phyloP scores from a whole-genome alignment of 2,329 filamentous ascomycete species.

The Trichoderma sp. region DNA sequence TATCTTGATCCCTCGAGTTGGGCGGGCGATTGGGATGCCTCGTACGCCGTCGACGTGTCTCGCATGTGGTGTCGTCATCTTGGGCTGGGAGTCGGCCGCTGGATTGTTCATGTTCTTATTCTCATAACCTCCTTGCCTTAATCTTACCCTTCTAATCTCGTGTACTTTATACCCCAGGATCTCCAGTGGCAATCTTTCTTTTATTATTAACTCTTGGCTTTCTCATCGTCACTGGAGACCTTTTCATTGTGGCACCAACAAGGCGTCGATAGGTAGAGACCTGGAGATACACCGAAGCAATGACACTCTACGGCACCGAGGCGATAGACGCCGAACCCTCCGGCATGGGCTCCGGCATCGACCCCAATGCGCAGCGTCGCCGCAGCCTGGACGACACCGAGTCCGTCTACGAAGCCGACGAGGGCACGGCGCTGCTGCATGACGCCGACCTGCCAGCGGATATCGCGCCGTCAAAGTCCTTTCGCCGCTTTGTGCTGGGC shows the following conservation, averaged over 20 bases:
- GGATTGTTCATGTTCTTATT: neutral
- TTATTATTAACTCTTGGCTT: neutral
- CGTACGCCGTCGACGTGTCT: conserved; percentile 3
- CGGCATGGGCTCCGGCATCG: neutral
- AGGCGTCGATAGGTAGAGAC: too few species aligned
- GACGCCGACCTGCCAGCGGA: conserved; percentile 25
- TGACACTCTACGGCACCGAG: conserved; percentile 2
- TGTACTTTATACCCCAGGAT: neutral
- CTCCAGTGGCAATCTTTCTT: neutral
- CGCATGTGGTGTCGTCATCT: conserved; percentile 10
- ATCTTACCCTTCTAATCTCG: neutral
- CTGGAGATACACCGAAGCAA: neutral
- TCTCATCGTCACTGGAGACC: neutral
- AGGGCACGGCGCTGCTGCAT: conserved; percentile 28
- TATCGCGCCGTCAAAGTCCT: conserved; percentile 28
- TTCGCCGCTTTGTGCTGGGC: conserved; percentile 34
- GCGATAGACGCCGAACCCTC: neutral
- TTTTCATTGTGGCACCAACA: too few species aligned
- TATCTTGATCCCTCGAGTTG: neutral
- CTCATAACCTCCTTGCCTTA: neutral
- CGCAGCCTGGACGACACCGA: neutral
- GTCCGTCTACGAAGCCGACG: conserved; percentile 9
- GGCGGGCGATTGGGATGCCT: neutral
- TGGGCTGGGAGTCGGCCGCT: neutral
- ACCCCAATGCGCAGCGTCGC: neutral